Conservation (phyloP, 2,329 filamentous ascomycete species). For the Aspergillus sp. region DNA sequence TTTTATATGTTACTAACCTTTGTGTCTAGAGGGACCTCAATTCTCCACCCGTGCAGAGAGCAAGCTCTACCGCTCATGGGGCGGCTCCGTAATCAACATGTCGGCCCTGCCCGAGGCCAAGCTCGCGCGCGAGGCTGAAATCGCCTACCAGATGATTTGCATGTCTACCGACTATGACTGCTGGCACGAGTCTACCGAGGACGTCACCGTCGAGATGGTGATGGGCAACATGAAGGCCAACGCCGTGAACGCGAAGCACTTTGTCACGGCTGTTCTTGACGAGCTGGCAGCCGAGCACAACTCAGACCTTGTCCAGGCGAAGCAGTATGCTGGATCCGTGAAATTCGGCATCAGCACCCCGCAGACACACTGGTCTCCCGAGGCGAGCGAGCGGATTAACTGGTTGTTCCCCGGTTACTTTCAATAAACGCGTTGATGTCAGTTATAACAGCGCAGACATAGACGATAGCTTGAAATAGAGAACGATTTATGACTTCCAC, state of each 20-base stretch:
- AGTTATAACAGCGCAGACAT: background rate
- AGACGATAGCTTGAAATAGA: background rate
- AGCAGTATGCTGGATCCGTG: constrained; percentile 74
- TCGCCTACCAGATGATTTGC: constrained; percentile 97
- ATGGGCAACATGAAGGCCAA: constrained; percentile 96
- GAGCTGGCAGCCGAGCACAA: constrained; percentile 78
- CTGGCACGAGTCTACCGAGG: constrained; percentile 78
- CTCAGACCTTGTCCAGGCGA: constrained; percentile 71
- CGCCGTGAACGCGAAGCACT: constrained; percentile 77
- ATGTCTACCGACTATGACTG: constrained; percentile 99
- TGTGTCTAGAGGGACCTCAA: constrained; percentile 78
- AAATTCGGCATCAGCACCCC: constrained; percentile 86
- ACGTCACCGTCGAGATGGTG: constrained; percentile 94
- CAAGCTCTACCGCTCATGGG: constrained; percentile 91
- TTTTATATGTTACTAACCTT: constrained; percentile 1
- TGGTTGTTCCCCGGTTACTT: constrained; percentile 88
- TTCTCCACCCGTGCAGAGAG: constrained; percentile 96
- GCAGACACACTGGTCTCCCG: constrained; percentile 67
- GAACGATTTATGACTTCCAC: background rate
- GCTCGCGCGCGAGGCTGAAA: constrained; percentile 91
- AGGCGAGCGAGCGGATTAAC: constrained; percentile 75
- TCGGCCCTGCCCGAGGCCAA: constrained; percentile 92
- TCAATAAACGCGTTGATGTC: constrained; percentile 30
- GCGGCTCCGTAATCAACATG: constrained; percentile 98
- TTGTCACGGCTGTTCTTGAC: constrained; percentile 85